Evolutionary conservation across 495 filamentous ascomycete species (phyloP), one percentile per base, ranked within the genome.

Genomic region (Talaromyces ruber): DNA sequence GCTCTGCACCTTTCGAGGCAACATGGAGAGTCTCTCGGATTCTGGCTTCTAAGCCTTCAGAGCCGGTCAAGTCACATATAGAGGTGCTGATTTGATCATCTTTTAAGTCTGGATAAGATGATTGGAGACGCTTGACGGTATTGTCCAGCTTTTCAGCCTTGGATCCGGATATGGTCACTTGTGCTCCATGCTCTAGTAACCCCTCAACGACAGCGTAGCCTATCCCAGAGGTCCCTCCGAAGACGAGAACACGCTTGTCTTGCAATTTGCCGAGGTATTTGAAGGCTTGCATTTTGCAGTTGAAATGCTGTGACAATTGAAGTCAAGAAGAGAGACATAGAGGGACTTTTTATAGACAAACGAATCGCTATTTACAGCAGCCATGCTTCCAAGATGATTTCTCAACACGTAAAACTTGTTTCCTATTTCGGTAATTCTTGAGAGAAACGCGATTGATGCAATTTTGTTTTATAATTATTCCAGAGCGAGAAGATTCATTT

Each of bases 201-300:
- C 72, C 79, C 67, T 86, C 80, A 16, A 82, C 82, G 1, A 86
- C 82, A 52, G 69, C 73, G 55, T 73, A 81, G 47, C 84, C 85
- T 24, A 87, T 83, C 16, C 83, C 84, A 16, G 75, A 75, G 25
- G 72, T 77, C 6, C 79, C 83, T 47, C 84, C 84, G 30, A 86
- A 71, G 59, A 85, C 65, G 51, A 85, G 77, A 53, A 86, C 71
- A 50, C 64, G 60, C 58, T 70, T 67, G 65, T 26, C 59, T 24
- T 51, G 50, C 16, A 61, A 28, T 61, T 61, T 61, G 59, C 34
- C 53, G 11, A 61, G 8, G 22, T 52, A 61, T 32, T 61, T 61
- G 26, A 51, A 30, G 6, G 4, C 11, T 39, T 18, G 2, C 57
- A 59, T 59, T 29, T 59, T 28, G 32, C 4, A 28, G 14, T 24